Conservation (phyloP, 2,329 filamentous ascomycete genomes). For the Microdochium bolleyi region DNA sequence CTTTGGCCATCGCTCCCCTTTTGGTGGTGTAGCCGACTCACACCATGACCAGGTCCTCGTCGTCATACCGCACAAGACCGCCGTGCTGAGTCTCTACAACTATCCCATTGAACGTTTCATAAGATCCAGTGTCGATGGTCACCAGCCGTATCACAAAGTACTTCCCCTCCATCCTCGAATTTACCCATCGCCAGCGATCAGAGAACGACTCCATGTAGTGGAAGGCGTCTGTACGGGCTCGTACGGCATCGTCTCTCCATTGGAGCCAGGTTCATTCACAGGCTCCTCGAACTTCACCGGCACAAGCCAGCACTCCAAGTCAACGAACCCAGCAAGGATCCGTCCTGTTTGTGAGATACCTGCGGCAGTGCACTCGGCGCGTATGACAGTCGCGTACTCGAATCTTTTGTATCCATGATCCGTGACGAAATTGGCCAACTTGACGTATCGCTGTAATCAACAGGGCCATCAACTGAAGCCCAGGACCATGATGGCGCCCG, state of each 20-base stretch:
- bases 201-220: background rate
- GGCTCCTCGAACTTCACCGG: background rate
- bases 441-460: background rate
- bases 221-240: background rate
- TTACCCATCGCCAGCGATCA: background rate
- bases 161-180: background rate
- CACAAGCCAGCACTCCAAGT: background rate
- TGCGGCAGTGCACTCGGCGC: background rate
- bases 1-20: background rate
- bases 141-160: background rate
- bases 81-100: background rate
- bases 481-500: conserved; percentile 6
- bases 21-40: background rate
- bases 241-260: background rate
- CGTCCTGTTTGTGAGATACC: background rate
- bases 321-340: background rate
- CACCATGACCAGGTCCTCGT: background rate
- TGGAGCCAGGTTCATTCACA: background rate
- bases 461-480: conserved; percentile 3
- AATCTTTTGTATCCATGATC: background rate
- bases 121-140: background rate
- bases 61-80: background rate
- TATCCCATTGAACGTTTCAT: background rate
- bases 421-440: background rate
- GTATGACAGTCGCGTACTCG: background rate